Evolutionary conservation across 805 yeast genomes (phyloP), one percentile per base, ranked within the genome.

Genomic region (Ogataea zsoltii): DNA sequence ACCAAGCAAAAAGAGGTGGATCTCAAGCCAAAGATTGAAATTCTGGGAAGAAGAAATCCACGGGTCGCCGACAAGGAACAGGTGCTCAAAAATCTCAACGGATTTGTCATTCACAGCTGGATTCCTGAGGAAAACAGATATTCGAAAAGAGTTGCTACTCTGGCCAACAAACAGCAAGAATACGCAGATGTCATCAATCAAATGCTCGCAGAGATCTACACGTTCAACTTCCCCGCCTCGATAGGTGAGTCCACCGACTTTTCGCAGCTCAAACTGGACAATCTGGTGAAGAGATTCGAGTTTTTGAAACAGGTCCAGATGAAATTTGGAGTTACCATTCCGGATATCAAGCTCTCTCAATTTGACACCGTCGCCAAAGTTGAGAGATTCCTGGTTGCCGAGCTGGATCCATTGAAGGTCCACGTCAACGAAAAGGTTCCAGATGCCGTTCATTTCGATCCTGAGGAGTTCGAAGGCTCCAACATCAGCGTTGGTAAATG

Each of bases 401-500:
- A 65, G 44, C 60, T 74, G n/a, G 68, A 75, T 19, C 72, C 74
- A 17, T 54, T 58, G 15, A 69, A 73, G 55, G 68, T 69, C 59
- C 40, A 44, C 1, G 75, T 68, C 52, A 78, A 77, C 55, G 90
- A 85, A 59, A 76, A 82, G 60, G 78, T 82, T 57, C 60, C 94
- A n/a, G 78, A 85, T 56, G 92, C 88, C 23, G 78, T 88, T 45
- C 80, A 82, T 49, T 70, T 88, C 54, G 69, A 79, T 46, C 62
- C 70, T 7, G 71, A 70, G 23, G 82, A 78, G 36, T 85, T 80
- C 57, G 70, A 66, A 25, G 80, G 85, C 32, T 70, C 78, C 4
- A 87, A 85, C 53, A 67, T 83, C 28, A 72, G 74, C 50, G 68
- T 82, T 49, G 80, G 76, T 45, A 68, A 76, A 35, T 80, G 74